These are phyloP conservation scores for Aspergillus carbonarius DNA, from an alignment of 2,329 filamentous ascomycete species.

Conservation along the genomic window DNA sequence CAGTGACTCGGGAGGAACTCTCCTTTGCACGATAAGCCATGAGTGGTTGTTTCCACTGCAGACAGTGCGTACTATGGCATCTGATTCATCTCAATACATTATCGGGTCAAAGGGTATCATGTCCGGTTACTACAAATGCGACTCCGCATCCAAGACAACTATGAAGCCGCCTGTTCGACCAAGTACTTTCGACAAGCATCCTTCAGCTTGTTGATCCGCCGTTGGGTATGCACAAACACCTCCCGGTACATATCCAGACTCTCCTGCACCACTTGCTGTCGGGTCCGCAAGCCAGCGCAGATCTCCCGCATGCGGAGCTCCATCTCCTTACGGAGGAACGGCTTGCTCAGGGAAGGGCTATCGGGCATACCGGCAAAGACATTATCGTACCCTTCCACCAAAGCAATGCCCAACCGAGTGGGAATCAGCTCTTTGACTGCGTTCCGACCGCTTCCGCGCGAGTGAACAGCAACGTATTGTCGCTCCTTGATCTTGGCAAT, in stretches of 20 bases:
- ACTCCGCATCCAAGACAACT: neutral
- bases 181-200: constrained; percentile 60
- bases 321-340: constrained; percentile 96
- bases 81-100: neutral
- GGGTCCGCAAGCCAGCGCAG: constrained; percentile 79
- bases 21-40: no score
- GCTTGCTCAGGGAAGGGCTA: constrained; percentile 76
- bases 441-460: constrained; percentile 50
- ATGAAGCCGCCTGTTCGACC: constrained; percentile 36
- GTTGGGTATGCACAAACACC: constrained; percentile 79
- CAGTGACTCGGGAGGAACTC: no score
- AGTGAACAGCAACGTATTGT: constrained; percentile 73
- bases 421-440: constrained; percentile 83
- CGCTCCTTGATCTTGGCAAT: constrained; percentile 93
- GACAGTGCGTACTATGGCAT: no score
- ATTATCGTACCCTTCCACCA: constrained; percentile 91
- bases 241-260: constrained; percentile 83
- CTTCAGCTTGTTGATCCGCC: constrained; percentile 66
- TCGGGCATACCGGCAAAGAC: constrained; percentile 78
- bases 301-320: constrained; percentile 96
- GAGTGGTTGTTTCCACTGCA: neutral
- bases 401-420: constrained; percentile 82
- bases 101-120: constrained; percentile 5
- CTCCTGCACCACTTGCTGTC: constrained; percentile 72
- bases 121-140: neutral